Conservation (phyloP, 441 rosid genomes). For the Eutrema salsugineum region DNA sequence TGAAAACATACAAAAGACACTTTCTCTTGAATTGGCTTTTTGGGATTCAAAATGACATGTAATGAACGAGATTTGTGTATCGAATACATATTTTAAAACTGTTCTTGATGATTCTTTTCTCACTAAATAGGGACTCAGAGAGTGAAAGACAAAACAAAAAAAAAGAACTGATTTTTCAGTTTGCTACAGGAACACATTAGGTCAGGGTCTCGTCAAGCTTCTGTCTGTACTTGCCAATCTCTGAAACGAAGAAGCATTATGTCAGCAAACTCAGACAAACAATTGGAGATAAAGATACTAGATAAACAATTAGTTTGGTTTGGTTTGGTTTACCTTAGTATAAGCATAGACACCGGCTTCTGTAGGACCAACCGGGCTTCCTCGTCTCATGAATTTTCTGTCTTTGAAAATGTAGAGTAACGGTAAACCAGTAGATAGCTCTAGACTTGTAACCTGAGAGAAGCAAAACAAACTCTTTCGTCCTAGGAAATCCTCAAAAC, state of each 20-base stretch:
- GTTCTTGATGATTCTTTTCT: slow-evolving; percentile 11
- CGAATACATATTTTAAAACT: slow-evolving; percentile 6
- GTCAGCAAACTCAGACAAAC: neutral
- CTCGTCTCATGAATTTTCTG: slow-evolving; percentile 84
- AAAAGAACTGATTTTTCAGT: neutral
- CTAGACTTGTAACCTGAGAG: slow-evolving; percentile 61
- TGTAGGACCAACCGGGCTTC: slow-evolving; percentile 83
- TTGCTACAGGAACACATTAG: slow-evolving; percentile 1
- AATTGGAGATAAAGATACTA: neutral
- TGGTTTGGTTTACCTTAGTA: slow-evolving; percentile 57
- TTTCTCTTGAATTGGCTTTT: neutral
- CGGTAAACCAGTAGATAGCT: slow-evolving; percentile 90
- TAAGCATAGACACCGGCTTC: slow-evolving; percentile 99
- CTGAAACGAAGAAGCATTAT: slow-evolving; percentile 37
- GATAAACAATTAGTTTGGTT: neutral
- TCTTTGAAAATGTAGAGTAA: slow-evolving; percentile 93
- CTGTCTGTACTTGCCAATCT: slow-evolving; percentile 83
- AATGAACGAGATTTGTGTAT: neutral
- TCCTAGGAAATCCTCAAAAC: neutral
- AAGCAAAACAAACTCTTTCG: neutral
- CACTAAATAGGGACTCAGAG: slow-evolving; percentile 12
- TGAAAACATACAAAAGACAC: neutral
- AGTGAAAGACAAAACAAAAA: neutral
- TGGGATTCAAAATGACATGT: slow-evolving; percentile 10
- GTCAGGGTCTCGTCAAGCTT: slow-evolving; percentile 65